These are phyloP conservation scores for Glaciozyma martinii DNA, from an alignment of 768 basidiomycete genomes.

Conservation along the genomic window DNA sequence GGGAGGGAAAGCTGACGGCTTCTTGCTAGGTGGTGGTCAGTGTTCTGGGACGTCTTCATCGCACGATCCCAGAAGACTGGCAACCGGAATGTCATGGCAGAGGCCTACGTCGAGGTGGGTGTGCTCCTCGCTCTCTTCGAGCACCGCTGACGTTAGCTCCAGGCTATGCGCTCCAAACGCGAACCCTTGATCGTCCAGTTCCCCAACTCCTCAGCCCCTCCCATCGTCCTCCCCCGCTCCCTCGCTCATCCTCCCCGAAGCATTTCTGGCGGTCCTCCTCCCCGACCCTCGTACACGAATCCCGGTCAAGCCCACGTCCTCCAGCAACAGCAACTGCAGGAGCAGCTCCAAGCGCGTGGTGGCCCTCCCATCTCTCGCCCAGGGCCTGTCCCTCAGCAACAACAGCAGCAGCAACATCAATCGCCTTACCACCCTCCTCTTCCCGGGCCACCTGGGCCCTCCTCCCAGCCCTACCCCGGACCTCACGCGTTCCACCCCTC, in stretches of 20 bases:
- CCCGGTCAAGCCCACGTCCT: constrained; percentile 28
- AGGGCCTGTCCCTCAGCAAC: constrained; percentile 44
- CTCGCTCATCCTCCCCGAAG: too few species aligned
- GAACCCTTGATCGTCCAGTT: neutral
- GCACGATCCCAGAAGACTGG: constrained; percentile 26
- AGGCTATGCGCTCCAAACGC: too few species aligned
- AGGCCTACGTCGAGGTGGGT: constrained; percentile 28
- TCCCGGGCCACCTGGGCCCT: constrained; percentile 1
- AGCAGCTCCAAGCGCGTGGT: constrained; percentile 22
- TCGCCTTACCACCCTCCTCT: neutral
- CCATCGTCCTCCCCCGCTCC: too few species aligned
- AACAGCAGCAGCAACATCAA: neutral
- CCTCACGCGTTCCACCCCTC: neutral
- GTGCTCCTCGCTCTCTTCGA: neutral
- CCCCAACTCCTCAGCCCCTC: too few species aligned
- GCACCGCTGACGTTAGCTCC: neutral
- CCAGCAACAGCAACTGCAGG: constrained; percentile 29
- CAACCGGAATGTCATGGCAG: constrained; percentile 20
- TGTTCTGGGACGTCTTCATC: constrained; percentile 33
- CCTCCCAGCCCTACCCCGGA: constrained; percentile 6
- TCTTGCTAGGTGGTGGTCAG: constrained; percentile 29
- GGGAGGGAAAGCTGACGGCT: neutral
- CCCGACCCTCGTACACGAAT: constrained; percentile 8
- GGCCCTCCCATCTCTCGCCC: constrained; percentile 32
- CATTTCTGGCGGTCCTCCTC: neutral